A percentile compares a stretch with the other conserved stretches of the same genome.
phyloP scores from a whole-genome alignment of 2,329 filamentous ascomycete genomes.

The Paraphoma chrysanthemicola region DNA sequence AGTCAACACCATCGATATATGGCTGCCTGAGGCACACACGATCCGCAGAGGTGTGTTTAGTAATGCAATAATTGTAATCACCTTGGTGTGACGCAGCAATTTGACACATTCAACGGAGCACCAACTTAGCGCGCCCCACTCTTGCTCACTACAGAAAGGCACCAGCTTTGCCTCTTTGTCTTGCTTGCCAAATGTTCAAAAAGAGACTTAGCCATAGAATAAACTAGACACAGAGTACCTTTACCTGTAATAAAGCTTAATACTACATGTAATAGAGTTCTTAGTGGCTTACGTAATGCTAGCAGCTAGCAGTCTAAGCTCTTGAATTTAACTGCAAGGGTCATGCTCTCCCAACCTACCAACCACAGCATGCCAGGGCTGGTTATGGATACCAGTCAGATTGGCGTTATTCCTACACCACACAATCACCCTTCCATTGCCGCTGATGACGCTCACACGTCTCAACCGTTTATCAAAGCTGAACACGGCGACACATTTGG shows the following conservation, averaged over 20 bases:
- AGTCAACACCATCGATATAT: no score
- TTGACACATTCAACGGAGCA: neutral
- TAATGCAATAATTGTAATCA: no score
- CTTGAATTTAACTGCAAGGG: neutral
- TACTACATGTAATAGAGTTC: neutral
- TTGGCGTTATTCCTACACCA: conserved; percentile 8
- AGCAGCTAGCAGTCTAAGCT: neutral
- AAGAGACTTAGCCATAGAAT: neutral
- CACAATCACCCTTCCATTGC: neutral
- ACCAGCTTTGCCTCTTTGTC: neutral
- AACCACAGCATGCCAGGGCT: conserved; percentile 13
- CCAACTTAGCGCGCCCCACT: neutral
- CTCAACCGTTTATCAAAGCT: conserved; percentile 18
- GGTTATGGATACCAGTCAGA: conserved; percentile 13
- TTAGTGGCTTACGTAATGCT: neutral
- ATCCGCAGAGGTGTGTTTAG: neutral
- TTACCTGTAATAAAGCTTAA: neutral
- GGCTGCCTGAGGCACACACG: neutral
- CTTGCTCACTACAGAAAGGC: neutral
- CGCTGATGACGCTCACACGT: neutral
- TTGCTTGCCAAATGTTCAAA: neutral
- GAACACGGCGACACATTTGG: conserved; percentile 15
- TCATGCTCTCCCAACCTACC: neutral
- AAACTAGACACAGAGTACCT: neutral
- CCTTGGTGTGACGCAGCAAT: no score